phyloP scores from a whole-genome alignment of 192 early-diverging fungal genomes.

The Endogone sp. region DNA sequence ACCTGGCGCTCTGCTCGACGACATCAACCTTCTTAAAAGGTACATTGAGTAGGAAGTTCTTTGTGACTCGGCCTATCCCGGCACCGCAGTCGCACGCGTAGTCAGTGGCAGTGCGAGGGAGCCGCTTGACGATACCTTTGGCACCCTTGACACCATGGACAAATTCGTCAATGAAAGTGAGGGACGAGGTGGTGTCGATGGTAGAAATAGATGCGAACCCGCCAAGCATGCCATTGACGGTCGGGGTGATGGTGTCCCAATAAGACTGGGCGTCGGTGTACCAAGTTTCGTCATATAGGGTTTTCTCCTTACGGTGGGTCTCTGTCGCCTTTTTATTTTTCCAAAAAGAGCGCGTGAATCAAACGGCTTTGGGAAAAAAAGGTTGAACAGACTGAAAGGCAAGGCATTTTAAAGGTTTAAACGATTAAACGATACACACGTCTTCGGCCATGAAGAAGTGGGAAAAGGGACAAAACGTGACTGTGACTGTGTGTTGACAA shows the following conservation, averaged over 20 bases:
- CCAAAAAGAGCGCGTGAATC: too few species aligned
- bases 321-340: too few species aligned
- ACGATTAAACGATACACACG: too few species aligned
- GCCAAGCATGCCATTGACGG: slow-evolving; percentile 88
- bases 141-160: slow-evolving; percentile 27
- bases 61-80: slow-evolving; percentile 92
- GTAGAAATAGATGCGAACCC: slow-evolving; percentile 75
- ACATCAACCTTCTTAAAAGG: slow-evolving; percentile 84
- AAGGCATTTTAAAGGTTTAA: too few species aligned
- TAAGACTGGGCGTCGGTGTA: slow-evolving; percentile 63
- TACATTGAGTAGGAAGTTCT: slow-evolving; percentile 70
- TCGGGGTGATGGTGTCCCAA: slow-evolving; percentile 52
- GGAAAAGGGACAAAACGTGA: background rate
- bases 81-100: slow-evolving; percentile 85
- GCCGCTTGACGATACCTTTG: slow-evolving; percentile 15
- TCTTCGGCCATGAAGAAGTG: background rate
- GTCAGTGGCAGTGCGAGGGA: slow-evolving; percentile 5
- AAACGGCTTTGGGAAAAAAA: too few species aligned
- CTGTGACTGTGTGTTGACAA: background rate
- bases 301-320: background rate
- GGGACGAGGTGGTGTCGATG: slow-evolving; percentile 66
- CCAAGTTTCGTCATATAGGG: slow-evolving; percentile 36
- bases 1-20: slow-evolving; percentile 79
- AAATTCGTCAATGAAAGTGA: slow-evolving; percentile 66
- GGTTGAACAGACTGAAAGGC: too few species aligned